These are phyloP conservation scores for Yamadazyma triangularis DNA, from an alignment of 1,139 yeast genomes.

Conservation along the genomic window DNA sequence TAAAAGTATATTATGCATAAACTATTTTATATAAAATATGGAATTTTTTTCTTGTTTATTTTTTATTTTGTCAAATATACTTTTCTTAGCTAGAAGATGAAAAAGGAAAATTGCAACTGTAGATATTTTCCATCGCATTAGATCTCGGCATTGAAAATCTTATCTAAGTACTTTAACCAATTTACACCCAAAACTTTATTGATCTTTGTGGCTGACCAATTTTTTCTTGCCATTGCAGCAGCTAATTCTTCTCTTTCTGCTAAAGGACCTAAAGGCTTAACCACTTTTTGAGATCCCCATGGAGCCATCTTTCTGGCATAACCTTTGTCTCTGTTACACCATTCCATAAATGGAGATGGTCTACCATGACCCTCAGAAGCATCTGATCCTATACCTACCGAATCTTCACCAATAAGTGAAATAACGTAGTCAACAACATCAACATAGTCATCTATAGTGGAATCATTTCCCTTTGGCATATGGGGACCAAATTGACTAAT, in stretches of 20 bases:
- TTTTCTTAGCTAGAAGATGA: too few species aligned
- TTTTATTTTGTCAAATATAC: too few species aligned
- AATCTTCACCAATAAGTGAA: constrained; percentile 11
- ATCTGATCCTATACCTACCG: constrained; percentile 13
- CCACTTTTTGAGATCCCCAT: constrained; percentile 13
- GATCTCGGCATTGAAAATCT: constrained; percentile 5
- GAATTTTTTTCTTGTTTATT: background rate
- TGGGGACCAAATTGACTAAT: constrained; percentile 13
- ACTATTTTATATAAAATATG: too few species aligned
- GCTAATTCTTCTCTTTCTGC: constrained; percentile 12
- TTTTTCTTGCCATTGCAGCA: constrained; percentile 12
- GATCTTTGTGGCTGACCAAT: constrained; percentile 10
- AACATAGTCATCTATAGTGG: constrained; percentile 13
- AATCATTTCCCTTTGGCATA: constrained; percentile 13
- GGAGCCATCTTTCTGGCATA: constrained; percentile 11
- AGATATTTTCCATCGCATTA: background rate
- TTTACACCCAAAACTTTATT: constrained; percentile 11
- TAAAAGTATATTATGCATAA: too few species aligned
- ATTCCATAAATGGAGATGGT: constrained; percentile 13
- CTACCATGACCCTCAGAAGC: constrained; percentile 13
- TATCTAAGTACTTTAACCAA: constrained; percentile 11
- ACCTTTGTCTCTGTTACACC: constrained; percentile 13
- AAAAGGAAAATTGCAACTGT: too few species aligned
- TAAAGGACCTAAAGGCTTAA: constrained; percentile 12
- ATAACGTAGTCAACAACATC: constrained; percentile 12